Evolutionary conservation across 179 eudicot genomes (phyloP).

Genomic region (Camellia oleifera): DNA sequence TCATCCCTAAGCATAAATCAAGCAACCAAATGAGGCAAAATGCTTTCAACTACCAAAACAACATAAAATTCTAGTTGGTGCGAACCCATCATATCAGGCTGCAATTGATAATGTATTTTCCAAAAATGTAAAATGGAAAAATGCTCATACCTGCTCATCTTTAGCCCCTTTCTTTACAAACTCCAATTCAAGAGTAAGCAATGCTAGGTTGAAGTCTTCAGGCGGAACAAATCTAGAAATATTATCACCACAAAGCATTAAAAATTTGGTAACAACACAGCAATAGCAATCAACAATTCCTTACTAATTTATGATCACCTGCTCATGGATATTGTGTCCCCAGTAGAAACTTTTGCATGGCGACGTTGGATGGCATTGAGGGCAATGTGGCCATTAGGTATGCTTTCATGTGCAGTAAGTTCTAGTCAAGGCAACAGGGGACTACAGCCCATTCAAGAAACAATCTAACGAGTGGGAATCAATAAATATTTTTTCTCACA

Average conservation of each 20-base stretch:
- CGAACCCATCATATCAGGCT: not conserved
- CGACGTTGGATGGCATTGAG: conserved; percentile 71
- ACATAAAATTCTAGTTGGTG: not conserved
- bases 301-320: conserved; percentile 24
- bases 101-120: not conserved
- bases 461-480: not conserved
- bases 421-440: conserved; percentile 37
- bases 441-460: not conserved
- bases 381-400: conserved; percentile 47
- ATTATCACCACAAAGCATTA: conserved; percentile 14
- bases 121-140: not conserved
- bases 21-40: not conserved
- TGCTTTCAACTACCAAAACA: not conserved
- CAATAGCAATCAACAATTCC: not conserved
- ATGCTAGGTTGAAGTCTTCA: conserved; percentile 67
- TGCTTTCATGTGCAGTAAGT: conserved; percentile 41
- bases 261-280: conserved; percentile 10
- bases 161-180: conserved; percentile 63
- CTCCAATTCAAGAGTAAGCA: conserved; percentile 86
- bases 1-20: conserved; percentile 6
- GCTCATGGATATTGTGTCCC: conserved; percentile 58
- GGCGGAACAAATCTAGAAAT: conserved; percentile 63
- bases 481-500: not conserved
- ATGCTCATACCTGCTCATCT: conserved; percentile 57
- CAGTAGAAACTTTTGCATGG: conserved; percentile 68